These are phyloP conservation scores for Diaporthe capsici DNA, from an alignment of 2,329 filamentous ascomycete genomes.

Conservation along the genomic window DNA sequence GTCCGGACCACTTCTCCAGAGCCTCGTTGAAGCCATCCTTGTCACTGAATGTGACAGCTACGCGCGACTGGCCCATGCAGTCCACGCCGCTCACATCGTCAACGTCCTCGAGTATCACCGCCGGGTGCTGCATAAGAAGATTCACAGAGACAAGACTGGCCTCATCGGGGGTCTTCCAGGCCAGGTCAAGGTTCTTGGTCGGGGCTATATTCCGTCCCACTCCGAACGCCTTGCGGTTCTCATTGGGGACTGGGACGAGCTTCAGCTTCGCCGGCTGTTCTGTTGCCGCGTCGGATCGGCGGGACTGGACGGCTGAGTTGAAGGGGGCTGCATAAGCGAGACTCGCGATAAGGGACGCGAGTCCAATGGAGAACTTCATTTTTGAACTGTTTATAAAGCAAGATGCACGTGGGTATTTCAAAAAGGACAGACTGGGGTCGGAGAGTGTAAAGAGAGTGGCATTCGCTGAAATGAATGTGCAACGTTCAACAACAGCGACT, in stretches of 20 bases:
- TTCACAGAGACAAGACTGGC: constrained; percentile 67
- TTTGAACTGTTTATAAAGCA: neutral
- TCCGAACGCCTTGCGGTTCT: neutral
- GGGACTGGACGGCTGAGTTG: neutral
- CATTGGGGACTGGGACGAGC: constrained; percentile 32
- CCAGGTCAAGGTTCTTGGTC: constrained; percentile 35
- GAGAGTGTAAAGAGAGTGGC: constrained; percentile 7
- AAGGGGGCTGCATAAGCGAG: constrained; percentile 11
- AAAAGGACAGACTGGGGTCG: constrained; percentile 23
- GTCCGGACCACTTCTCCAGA: constrained; percentile 41
- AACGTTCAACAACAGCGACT: neutral
- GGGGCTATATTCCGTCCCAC: constrained; percentile 37
- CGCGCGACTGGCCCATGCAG: constrained; percentile 67
- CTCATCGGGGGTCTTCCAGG: constrained; percentile 50
- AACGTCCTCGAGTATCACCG: constrained; percentile 46
- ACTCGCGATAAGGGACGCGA: constrained; percentile 14
- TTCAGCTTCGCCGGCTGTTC: constrained; percentile 14
- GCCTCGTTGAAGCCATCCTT: constrained; percentile 44
- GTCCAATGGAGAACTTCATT: constrained; percentile 20
- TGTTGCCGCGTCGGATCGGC: constrained; percentile 5
- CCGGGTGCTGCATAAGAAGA: constrained; percentile 56
- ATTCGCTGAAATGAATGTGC: constrained; percentile 16
- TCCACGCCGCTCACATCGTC: constrained; percentile 67
- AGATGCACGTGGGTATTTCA: neutral
- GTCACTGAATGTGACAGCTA: constrained; percentile 44